These are phyloP conservation scores for Trypethelium eluteriae DNA, from an alignment of 495 filamentous ascomycete genomes.

Conservation along the genomic window DNA sequence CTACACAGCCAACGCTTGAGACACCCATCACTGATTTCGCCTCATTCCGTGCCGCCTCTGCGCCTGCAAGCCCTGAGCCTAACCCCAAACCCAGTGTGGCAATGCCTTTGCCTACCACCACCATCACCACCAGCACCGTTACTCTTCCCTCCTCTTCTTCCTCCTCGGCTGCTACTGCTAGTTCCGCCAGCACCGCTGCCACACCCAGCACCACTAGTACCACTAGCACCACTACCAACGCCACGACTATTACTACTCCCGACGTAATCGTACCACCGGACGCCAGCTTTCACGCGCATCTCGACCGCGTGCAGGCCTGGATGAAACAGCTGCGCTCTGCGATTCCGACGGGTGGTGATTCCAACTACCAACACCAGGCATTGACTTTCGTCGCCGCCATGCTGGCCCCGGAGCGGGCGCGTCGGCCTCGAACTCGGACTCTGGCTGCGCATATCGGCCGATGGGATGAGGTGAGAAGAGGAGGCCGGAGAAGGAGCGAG, in stretches of 20 bases:
- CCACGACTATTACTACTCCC: conserved; percentile 16
- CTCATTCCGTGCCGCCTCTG: conserved; percentile 50
- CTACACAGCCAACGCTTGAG: conserved; percentile 48
- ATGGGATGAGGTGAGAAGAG: conserved; percentile 2
- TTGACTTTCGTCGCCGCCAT: conserved; percentile 11
- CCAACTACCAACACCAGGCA: not conserved
- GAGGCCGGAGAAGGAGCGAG: not conserved
- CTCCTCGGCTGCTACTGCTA: not conserved
- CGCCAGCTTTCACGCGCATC: conserved; percentile 29
- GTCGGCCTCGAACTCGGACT: not conserved
- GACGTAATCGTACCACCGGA: conserved; percentile 21
- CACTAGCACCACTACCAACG: not conserved
- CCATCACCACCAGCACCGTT: not conserved
- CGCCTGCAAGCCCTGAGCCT: conserved; percentile 15
- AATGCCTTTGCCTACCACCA: not conserved
- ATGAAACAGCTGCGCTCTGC: conserved; percentile 20
- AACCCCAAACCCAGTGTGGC: too few species aligned
- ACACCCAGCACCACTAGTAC: not conserved
- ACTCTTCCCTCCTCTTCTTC: not conserved
- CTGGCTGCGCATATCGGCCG: not conserved
- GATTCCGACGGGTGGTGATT: not conserved
- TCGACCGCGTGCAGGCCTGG: conserved; percentile 25
- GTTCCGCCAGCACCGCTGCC: not conserved
- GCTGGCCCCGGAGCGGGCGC: not conserved
- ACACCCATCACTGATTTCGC: conserved; percentile 61